Conservation (phyloP, 2,329 filamentous ascomycete species). For the Venturia carpophila region DNA sequence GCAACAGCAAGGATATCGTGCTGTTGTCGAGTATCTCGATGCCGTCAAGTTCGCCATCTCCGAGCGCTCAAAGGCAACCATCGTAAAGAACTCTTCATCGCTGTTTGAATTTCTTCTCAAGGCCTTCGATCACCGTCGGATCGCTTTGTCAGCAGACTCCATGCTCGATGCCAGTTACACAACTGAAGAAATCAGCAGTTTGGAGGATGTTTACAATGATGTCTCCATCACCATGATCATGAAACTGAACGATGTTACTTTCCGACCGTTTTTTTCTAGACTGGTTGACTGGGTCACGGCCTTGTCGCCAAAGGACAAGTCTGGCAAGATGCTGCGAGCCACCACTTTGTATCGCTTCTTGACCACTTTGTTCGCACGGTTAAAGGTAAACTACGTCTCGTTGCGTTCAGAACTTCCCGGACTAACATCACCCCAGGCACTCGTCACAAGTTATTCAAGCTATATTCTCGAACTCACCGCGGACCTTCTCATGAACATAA, state of each 20-base stretch:
- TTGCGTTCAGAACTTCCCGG: conserved; percentile 19
- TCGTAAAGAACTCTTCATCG: conserved; percentile 65
- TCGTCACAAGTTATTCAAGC: conserved; percentile 84
- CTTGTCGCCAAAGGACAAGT: conserved; percentile 53
- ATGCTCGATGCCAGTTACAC: conserved; percentile 35
- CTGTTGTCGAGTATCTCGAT: conserved; percentile 60
- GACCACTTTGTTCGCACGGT: conserved; percentile 67
- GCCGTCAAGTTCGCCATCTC: conserved; percentile 65
- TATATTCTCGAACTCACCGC: conserved; percentile 74
- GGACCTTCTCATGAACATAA: conserved; percentile 47
- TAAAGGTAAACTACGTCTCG: conserved; percentile 50
- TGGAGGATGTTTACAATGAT: conserved; percentile 60
- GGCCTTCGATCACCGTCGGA: conserved; percentile 55
- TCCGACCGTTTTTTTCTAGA: conserved; percentile 81
- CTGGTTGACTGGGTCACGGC: conserved; percentile 73
- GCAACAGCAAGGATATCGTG: conserved; percentile 52
- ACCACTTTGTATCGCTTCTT: conserved; percentile 79
- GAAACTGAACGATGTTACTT: conserved; percentile 90
- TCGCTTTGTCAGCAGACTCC: conserved; percentile 34
- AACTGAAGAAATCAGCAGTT: conserved; percentile 44
- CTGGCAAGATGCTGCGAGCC: conserved; percentile 54
- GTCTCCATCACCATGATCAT: conserved; percentile 83
- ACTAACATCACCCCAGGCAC: conserved; percentile 45
- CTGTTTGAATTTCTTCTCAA: conserved; percentile 56
- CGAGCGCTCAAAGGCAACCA: conserved; percentile 65